Conservation (phyloP, 768 basidiomycete species). For the Trametes cubensis region DNA sequence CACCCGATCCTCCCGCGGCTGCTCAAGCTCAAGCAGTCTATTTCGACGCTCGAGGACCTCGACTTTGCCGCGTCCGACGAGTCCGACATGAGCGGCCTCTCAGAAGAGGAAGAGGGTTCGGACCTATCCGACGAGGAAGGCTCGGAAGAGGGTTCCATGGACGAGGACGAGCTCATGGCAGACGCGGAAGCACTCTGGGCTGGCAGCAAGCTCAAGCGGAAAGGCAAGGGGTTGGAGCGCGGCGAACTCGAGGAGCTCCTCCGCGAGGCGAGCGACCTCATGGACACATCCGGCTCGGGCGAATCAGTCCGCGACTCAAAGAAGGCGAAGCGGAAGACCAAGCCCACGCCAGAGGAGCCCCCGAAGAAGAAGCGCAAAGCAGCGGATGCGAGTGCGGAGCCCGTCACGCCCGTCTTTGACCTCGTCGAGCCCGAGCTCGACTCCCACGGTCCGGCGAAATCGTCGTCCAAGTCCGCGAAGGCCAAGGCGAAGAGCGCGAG, state of each 20-base stretch:
- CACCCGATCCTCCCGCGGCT: slow-evolving; percentile 79
- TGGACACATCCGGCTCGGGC: slow-evolving; percentile 21
- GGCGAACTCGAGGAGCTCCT: slow-evolving; percentile 61
- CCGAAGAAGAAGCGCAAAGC: slow-evolving; percentile 71
- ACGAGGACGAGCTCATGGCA: slow-evolving; percentile 16
- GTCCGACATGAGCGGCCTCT: slow-evolving; percentile 36
- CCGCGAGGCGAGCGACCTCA: slow-evolving; percentile 46
- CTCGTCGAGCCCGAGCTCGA: slow-evolving; percentile 80
- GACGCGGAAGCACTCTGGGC: slow-evolving; percentile 26
- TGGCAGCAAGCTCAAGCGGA: slow-evolving; percentile 18
- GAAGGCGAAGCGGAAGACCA: slow-evolving; percentile 28
- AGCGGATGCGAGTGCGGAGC: slow-evolving; percentile 18
- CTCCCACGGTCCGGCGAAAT: slow-evolving; percentile 19
- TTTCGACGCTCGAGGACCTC: slow-evolving; percentile 83
- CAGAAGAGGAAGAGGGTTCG: slow-evolving; percentile 49
- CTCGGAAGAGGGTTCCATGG: slow-evolving; percentile 33
- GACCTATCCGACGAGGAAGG: slow-evolving; percentile 36
- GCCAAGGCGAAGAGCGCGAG: slow-evolving; percentile 23
- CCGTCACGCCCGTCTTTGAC: slow-evolving; percentile 59
- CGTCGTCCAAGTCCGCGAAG: slow-evolving; percentile 37
- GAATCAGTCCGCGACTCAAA: slow-evolving; percentile 29
- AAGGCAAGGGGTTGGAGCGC: slow-evolving; percentile 37
- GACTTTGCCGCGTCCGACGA: slow-evolving; percentile 64
- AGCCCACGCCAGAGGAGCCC: slow-evolving; percentile 33
- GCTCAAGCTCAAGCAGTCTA: slow-evolving; percentile 78